Evolutionary conservation across 2,329 filamentous ascomycete genomes (phyloP).

Genomic region (Xenoacremonium recifei): DNA sequence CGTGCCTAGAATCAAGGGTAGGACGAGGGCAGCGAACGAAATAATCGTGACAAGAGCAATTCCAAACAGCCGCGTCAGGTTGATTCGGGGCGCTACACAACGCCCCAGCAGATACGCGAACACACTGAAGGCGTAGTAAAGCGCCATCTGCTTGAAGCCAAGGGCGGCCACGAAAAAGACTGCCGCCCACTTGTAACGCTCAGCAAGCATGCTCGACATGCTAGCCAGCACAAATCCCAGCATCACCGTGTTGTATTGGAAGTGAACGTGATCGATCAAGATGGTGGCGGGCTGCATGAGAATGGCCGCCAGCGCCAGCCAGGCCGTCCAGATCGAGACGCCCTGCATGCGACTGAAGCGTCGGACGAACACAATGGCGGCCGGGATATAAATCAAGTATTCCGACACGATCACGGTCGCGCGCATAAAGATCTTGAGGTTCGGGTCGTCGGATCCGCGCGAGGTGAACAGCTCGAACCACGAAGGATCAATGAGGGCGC

Average conservation of each 20-base stretch:
- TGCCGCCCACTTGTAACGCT: constrained; percentile 81
- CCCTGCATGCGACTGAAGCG: constrained; percentile 74
- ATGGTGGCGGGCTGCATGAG: constrained; percentile 90
- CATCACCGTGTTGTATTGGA: constrained; percentile 99
- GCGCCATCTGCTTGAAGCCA: constrained; percentile 99
- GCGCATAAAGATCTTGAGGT: constrained; percentile 92
- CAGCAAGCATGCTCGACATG: constrained; percentile 85
- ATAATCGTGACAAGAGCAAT: constrained; percentile 72
- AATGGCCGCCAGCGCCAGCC: constrained; percentile 83
- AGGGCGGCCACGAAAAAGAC: constrained; percentile 91
- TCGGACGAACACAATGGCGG: constrained; percentile 79
- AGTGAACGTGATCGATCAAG: constrained; percentile 91
- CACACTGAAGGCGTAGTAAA: constrained; percentile 92
- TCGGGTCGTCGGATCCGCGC: constrained; percentile 74
- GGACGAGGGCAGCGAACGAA: constrained; percentile 72
- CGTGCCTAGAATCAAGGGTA: constrained; percentile 72
- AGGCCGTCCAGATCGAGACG: constrained; percentile 78
- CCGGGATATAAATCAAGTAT: constrained; percentile 85
- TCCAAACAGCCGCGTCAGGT: constrained; percentile 64
- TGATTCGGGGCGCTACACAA: constrained; percentile 74
- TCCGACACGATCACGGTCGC: constrained; percentile 89
- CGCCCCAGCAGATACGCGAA: constrained; percentile 89
- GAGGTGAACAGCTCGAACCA: constrained; percentile 90
- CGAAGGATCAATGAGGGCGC: constrained; percentile 69
- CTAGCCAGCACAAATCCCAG: constrained; percentile 84